These are phyloP conservation scores for Jatropha podagrica DNA, from an alignment of 441 rosid genomes.

Conservation along the genomic window DNA sequence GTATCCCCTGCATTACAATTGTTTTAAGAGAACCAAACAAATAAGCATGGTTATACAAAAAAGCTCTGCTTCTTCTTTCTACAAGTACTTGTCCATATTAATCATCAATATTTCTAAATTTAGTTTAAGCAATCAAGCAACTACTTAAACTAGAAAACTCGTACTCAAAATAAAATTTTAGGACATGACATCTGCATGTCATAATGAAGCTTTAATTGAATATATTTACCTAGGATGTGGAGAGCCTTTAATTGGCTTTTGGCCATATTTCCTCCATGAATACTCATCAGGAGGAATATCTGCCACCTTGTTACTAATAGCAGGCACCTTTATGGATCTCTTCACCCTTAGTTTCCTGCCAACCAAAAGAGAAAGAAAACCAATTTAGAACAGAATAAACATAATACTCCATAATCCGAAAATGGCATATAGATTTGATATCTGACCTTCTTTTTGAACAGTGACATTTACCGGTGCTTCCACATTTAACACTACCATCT, in stretches of 20 bases:
- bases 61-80: background rate
- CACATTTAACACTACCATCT: constrained; percentile 61
- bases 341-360: constrained; percentile 63
- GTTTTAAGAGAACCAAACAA: background rate
- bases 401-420: background rate
- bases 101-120: background rate
- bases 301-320: constrained; percentile 69
- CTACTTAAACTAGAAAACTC: background rate
- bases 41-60: background rate
- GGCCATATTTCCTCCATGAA: constrained; percentile 77
- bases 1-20: constrained; percentile 64
- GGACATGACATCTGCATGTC: background rate
- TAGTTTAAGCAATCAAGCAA: background rate
- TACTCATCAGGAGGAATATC: constrained; percentile 77
- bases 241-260: constrained; percentile 76
- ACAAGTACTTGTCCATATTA: background rate
- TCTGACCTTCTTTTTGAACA: constrained; percentile 69
- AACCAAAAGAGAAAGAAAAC: background rate
- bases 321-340: constrained; percentile 67
- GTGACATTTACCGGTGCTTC: constrained; percentile 54
- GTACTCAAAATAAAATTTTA: background rate
- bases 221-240: constrained; percentile 64
- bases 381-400: background rate
- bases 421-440: background rate
- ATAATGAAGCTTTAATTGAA: background rate